Evolutionary conservation across 441 rosid genomes (phyloP).

Genomic region (Erodium chrysanthum): DNA sequence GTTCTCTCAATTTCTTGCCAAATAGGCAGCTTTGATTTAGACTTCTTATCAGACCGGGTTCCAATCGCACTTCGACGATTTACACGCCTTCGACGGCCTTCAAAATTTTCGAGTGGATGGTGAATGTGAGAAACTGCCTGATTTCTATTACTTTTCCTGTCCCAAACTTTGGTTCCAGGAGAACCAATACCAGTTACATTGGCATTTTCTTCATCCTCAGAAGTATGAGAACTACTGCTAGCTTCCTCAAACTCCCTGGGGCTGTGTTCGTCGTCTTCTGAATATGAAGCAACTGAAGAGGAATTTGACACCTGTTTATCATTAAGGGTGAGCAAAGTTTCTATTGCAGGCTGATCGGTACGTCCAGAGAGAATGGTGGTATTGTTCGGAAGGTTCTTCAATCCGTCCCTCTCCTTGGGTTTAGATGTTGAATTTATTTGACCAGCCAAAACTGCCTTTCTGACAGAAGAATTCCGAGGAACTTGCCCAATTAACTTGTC

Average conservation of each 20-base stretch:
- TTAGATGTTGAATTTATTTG: slow-evolving; percentile 24
- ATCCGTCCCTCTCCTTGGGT: slow-evolving; percentile 27
- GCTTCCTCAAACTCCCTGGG: slow-evolving; percentile 29
- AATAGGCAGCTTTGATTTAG: slow-evolving; percentile 41
- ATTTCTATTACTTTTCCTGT: slow-evolving; percentile 79
- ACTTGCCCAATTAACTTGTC: slow-evolving; percentile 37
- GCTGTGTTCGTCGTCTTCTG: slow-evolving; percentile 42
- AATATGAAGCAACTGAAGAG: slow-evolving; percentile 33
- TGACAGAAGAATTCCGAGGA: slow-evolving; percentile 34
- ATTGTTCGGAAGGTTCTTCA: slow-evolving; percentile 22
- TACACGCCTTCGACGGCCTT: slow-evolving; percentile 43
- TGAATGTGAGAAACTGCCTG: slow-evolving; percentile 61
- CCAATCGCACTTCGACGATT: slow-evolving; percentile 36
- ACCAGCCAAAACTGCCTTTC: slow-evolving; percentile 30
- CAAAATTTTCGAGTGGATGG: slow-evolving; percentile 92
- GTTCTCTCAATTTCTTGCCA: slow-evolving; percentile 85
- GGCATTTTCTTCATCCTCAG: slow-evolving; percentile 75
- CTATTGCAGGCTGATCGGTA: slow-evolving; percentile 8
- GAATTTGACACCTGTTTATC: slow-evolving; percentile 28
- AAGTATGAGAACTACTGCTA: slow-evolving; percentile 56
- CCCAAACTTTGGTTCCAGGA: slow-evolving; percentile 98
- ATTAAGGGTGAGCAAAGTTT: slow-evolving; percentile 23
- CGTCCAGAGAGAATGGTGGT: not conserved
- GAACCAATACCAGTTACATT: slow-evolving; percentile 69
- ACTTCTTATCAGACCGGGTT: slow-evolving; percentile 52